Conservation (phyloP, 108 stramenopile species). For the Skeletonema menzelii region DNA sequence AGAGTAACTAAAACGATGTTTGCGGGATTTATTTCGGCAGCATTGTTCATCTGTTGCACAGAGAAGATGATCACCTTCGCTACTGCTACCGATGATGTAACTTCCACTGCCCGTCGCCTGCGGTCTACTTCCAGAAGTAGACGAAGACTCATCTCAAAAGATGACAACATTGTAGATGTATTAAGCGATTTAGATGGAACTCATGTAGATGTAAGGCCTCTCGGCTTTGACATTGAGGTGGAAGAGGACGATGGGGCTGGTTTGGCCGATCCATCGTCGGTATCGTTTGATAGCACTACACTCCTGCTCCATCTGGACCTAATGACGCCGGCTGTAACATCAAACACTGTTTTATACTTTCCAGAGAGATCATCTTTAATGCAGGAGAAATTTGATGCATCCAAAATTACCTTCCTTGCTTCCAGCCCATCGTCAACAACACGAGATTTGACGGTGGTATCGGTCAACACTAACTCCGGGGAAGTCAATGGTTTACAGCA, state of each 20-base stretch:
- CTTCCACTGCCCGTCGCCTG: background rate
- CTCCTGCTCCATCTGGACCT: background rate
- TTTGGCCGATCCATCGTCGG: background rate
- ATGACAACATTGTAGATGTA: conserved; percentile 1
- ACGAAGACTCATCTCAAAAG: conserved; percentile 2
- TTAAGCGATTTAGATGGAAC: background rate
- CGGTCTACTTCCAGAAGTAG: background rate
- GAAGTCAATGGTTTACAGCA: background rate
- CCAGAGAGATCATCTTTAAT: background rate
- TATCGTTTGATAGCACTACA: background rate
- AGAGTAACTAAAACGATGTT: background rate
- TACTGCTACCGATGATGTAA: background rate
- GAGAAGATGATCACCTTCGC: background rate
- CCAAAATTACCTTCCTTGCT: background rate
- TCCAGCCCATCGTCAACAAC: background rate
- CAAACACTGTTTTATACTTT: background rate
- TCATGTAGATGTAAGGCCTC: background rate
- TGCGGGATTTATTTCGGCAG: background rate
- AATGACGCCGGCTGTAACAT: background rate
- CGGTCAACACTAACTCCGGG: background rate
- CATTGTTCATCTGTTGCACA: background rate
- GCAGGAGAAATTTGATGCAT: background rate
- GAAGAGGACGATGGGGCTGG: background rate
- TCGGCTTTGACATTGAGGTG: background rate
- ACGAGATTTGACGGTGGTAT: background rate